phyloP scores from a whole-genome alignment of 2,329 filamentous ascomycete genomes.

The Sporothrix pallida region DNA sequence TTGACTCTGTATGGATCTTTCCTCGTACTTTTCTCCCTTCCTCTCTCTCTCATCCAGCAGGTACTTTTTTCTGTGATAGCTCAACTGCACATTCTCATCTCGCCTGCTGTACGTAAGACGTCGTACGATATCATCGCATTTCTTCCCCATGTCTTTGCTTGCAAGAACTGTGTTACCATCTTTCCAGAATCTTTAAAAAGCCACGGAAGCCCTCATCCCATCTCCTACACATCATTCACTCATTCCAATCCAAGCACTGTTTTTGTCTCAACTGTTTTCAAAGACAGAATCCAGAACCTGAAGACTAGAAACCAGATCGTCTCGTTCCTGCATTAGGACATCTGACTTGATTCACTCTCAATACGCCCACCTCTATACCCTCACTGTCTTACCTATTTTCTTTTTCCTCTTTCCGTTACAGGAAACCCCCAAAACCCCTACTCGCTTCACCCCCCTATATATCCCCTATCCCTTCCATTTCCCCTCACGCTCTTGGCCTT shows the following conservation, averaged over 20 bases:
- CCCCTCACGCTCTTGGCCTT: background rate
- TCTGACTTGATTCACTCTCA: background rate
- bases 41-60: background rate
- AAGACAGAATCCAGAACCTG: background rate
- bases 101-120: background rate
- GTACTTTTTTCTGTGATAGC: background rate
- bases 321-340: background rate
- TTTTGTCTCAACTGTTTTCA: slow-evolving; percentile 12
- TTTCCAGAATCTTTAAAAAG: background rate
- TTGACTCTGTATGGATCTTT: slow-evolving; percentile 1
- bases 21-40: background rate
- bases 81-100: too few relatives aligned
- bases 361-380: background rate
- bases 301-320: background rate
- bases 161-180: background rate
- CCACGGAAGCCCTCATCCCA: background rate
- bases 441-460: background rate
- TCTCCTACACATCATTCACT: background rate
- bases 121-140: background rate
- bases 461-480: background rate
- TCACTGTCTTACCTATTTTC: background rate
- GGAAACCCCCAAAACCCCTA: background rate
- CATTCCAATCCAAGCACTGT: background rate
- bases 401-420: background rate
- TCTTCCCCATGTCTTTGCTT: background rate